Evolutionary conservation across 1,139 yeast species (phyloP).

Genomic region (Diutina catenulata): DNA sequence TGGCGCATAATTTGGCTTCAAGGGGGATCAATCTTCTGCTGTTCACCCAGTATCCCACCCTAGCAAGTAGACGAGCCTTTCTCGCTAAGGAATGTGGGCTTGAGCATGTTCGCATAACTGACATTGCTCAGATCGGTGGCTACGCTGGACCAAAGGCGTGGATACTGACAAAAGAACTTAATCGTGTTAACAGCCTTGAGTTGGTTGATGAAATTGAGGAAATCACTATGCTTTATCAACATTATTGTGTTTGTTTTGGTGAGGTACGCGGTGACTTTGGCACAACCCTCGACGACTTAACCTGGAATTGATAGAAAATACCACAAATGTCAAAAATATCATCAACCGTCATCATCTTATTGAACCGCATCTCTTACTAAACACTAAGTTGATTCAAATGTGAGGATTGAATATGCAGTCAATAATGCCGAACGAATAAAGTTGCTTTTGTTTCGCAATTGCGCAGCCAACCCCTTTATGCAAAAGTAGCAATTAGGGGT

Average conservation of each 20-base stretch:
- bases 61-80: conserved; percentile 32
- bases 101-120: conserved; percentile 23
- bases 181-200: conserved; percentile 52
- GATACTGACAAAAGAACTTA: conserved; percentile 35
- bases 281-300: too few relatives aligned
- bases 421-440: too few relatives aligned
- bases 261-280: too few relatives aligned
- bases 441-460: too few relatives aligned
- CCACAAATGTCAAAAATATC: too few relatives aligned
- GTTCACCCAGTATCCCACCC: conserved; percentile 23
- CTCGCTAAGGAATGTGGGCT: conserved; percentile 15
- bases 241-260: conserved; percentile 28
- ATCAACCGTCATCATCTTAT: too few relatives aligned
- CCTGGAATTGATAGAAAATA: too few relatives aligned
- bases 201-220: conserved; percentile 88
- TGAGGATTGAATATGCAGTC: too few relatives aligned
- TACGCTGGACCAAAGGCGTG: conserved; percentile 22
- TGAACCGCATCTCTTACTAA: too few relatives aligned
- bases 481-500: too few relatives aligned
- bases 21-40: conserved; percentile 69
- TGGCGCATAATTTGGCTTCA: conserved; percentile 59
- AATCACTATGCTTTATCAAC: conserved; percentile 56
- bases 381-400: too few relatives aligned
- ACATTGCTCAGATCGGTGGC: conserved; percentile 50
- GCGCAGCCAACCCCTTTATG: too few relatives aligned